These are phyloP conservation scores for Umbilicus rupestris DNA, from an alignment of 164 flowering plant genomes.

Conservation along the genomic window DNA sequence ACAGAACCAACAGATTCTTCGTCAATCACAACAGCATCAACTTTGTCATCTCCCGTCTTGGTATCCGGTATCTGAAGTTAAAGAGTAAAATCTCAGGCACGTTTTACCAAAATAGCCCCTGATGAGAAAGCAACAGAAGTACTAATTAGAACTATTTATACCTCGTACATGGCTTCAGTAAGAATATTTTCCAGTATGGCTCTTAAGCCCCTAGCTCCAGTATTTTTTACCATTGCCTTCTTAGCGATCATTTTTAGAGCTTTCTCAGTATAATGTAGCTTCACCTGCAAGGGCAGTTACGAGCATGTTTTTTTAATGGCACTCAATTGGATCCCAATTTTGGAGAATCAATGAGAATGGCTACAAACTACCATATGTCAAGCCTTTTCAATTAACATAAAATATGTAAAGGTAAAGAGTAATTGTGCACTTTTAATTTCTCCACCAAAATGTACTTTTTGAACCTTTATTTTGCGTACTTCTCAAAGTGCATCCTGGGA, in stretches of 20 bases:
- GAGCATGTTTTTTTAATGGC: background rate
- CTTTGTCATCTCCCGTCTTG: slow-evolving; percentile 56
- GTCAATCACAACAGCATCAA: slow-evolving; percentile 91
- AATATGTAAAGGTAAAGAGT: too few species aligned
- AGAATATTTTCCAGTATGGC: slow-evolving; percentile 73
- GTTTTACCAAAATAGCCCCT: background rate
- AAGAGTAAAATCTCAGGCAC: background rate
- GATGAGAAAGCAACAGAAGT: background rate
- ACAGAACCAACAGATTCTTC: slow-evolving; percentile 70
- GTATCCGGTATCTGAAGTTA: slow-evolving; percentile 70
- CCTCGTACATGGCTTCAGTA: slow-evolving; percentile 99
- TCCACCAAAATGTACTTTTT: too few species aligned
- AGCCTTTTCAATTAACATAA: too few species aligned
- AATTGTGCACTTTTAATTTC: too few species aligned
- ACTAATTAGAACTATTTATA: slow-evolving; percentile 16
- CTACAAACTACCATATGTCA: too few species aligned
- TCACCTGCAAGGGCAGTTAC: slow-evolving; percentile 43
- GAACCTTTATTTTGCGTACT: too few species aligned
- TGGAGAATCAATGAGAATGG: too few species aligned
- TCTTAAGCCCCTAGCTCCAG: slow-evolving; percentile 97
- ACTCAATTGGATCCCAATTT: too few species aligned
- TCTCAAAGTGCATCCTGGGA: too few species aligned
- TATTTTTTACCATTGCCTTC: slow-evolving; percentile 85
- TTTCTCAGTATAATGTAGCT: slow-evolving; percentile 76
- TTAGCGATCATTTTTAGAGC: slow-evolving; percentile 72